phyloP scores from a whole-genome alignment of 2,329 filamentous ascomycete genomes.

The Parascedosporium putredinis region DNA sequence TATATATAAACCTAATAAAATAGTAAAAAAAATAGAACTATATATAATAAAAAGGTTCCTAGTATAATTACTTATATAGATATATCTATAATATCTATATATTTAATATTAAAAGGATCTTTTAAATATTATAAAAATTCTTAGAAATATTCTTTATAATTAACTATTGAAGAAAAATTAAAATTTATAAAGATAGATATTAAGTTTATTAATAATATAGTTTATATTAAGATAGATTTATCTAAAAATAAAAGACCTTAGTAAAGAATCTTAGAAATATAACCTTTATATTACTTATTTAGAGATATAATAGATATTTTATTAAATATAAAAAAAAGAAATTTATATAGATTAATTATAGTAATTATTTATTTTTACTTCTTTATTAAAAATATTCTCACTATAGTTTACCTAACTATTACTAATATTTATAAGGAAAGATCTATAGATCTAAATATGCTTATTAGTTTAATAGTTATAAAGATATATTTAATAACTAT shows the following conservation, averaged over 20 bases:
- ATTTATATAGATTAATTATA: background rate
- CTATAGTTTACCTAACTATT: too few relatives aligned
- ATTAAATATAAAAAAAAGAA: background rate
- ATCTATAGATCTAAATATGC: too few relatives aligned
- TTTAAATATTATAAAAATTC: background rate
- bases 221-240: background rate
- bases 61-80: background rate
- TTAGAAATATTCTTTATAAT: background rate
- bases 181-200: too few relatives aligned
- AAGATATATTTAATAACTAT: too few relatives aligned
- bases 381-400: background rate
- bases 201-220: background rate
- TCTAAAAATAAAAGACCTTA: too few relatives aligned
- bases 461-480: too few relatives aligned
- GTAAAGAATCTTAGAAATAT: background rate
- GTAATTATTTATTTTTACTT: background rate
- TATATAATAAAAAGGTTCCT: background rate
- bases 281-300: too few relatives aligned
- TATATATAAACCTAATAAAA: too few relatives aligned
- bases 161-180: background rate
- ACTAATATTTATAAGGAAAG: too few relatives aligned
- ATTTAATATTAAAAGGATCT: background rate
- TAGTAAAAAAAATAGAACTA: background rate
- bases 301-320: background rate
- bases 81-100: background rate